Percentiles rank a stretch among this genome's conserved stretches.
These are phyloP conservation scores for Flaveria linearis DNA, from an alignment of 129 eudicot genomes.

Conservation along the genomic window DNA sequence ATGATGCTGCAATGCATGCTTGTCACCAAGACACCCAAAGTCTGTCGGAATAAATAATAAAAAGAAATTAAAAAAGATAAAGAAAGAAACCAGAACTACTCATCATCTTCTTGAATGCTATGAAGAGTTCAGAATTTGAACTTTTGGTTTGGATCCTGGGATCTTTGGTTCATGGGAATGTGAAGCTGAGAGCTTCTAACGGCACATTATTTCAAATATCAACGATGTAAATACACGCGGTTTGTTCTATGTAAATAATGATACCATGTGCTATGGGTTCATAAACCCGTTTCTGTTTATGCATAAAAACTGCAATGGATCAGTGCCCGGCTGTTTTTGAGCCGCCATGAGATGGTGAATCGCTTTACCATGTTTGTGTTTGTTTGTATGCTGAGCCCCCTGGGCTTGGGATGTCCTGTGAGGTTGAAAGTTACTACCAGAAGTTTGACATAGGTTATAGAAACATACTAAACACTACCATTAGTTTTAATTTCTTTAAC, in stretches of 20 bases:
- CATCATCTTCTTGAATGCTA: neutral
- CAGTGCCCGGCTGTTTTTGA: too few species aligned
- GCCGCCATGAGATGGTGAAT: neutral
- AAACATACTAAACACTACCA: too few species aligned
- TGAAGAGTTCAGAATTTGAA: constrained; percentile 5
- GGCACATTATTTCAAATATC: constrained; percentile 4
- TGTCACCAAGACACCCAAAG: neutral
- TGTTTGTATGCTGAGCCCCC: neutral
- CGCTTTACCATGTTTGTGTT: constrained; percentile 24
- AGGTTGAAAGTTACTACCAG: too few species aligned
- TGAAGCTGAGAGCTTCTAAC: neutral
- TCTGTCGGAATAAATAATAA: neutral
- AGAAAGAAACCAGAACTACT: neutral
- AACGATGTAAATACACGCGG: constrained; percentile 26
- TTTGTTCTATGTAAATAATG: constrained; percentile 16
- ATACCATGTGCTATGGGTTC: constrained; percentile 13
- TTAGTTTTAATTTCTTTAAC: too few species aligned
- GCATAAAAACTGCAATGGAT: too few species aligned
- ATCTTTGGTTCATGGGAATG: constrained; percentile 13
- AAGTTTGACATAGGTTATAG: too few species aligned
- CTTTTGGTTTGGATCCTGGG: constrained; percentile 5
- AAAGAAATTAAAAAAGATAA: constrained; percentile 11
- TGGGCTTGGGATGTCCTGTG: too few species aligned
- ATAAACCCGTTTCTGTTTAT: neutral
- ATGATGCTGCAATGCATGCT: constrained; percentile 1